Evolutionary conservation across 352 stramenopile genomes (phyloP).

Genomic region (Globisporangium ultimum): DNA sequence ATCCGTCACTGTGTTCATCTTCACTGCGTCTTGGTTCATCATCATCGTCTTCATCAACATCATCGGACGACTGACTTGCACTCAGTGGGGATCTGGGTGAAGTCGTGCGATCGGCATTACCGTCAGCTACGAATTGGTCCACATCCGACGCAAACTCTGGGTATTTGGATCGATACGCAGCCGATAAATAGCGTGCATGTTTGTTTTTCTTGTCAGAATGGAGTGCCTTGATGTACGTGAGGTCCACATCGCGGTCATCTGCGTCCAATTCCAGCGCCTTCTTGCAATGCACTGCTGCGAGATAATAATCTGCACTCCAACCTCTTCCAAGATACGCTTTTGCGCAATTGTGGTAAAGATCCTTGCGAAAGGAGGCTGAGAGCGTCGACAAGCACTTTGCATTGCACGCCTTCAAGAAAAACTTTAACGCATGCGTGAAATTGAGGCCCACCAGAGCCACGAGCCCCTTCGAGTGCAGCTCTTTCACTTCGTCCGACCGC

Average conservation of each 20-base stretch:
- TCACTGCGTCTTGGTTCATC: conserved; percentile 4
- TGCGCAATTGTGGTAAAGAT: conserved; percentile 55
- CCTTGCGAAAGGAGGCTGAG: conserved; percentile 35
- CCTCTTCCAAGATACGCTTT: conserved; percentile 61
- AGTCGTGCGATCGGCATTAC: conserved; percentile 1
- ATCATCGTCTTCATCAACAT: conserved; percentile 17
- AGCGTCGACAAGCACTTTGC: conserved; percentile 12
- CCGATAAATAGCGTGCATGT: conserved; percentile 39
- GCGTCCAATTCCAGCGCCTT: conserved; percentile 53
- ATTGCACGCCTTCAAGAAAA: conserved; percentile 33
- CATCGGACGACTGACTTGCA: conserved; percentile 4
- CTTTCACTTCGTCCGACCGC: conserved; percentile 18
- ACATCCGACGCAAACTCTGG: conserved; percentile 47
- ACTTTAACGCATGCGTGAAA: conserved; percentile 35
- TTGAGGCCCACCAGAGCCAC: conserved; percentile 25
- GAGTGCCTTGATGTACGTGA: conserved; percentile 63
- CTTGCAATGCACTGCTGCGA: conserved; percentile 64
- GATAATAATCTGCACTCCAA: conserved; percentile 67
- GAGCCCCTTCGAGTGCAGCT: conserved; percentile 24
- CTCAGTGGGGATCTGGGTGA: background rate
- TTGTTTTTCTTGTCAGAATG: conserved; percentile 30
- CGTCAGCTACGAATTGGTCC: conserved; percentile 23
- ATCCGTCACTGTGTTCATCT: conserved; percentile 6
- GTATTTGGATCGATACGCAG: conserved; percentile 43
- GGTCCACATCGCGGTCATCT: conserved; percentile 37